Conservation (phyloP, 495 filamentous ascomycete genomes). For the Aspergillus ostianus region DNA sequence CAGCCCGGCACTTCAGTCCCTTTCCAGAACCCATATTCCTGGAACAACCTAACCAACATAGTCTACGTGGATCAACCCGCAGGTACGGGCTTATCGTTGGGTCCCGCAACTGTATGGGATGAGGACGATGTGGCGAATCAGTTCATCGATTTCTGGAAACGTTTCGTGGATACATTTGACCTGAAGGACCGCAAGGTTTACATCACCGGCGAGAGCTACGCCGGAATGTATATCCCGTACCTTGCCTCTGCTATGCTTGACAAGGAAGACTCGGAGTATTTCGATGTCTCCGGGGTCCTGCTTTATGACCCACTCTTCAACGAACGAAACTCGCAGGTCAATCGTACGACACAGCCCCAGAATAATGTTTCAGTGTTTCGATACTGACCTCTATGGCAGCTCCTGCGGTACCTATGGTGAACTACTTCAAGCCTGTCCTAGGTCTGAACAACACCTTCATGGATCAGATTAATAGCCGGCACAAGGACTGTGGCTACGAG, state of each 20-base stretch:
- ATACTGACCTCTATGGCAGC: slow-evolving; percentile 33
- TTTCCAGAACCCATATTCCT: slow-evolving; percentile 63
- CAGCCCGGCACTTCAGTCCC: slow-evolving; percentile 64
- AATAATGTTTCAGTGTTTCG: not conserved
- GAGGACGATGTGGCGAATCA: slow-evolving; percentile 65
- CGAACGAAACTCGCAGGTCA: slow-evolving; percentile 40
- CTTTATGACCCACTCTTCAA: slow-evolving; percentile 69
- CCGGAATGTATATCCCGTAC: slow-evolving; percentile 77
- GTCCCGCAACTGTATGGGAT: slow-evolving; percentile 56
- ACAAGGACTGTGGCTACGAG: slow-evolving; percentile 64
- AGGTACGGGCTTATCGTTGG: slow-evolving; percentile 70
- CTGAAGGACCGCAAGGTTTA: slow-evolving; percentile 64
- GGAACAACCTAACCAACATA: slow-evolving; percentile 74
- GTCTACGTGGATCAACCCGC: slow-evolving; percentile 77
- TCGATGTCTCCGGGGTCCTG: slow-evolving; percentile 63
- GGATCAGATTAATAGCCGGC: slow-evolving; percentile 51
- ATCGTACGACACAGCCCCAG: slow-evolving; percentile 21
- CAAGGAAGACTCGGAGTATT: slow-evolving; percentile 63
- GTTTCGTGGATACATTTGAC: slow-evolving; percentile 66
- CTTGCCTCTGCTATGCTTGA: slow-evolving; percentile 74
- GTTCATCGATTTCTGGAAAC: slow-evolving; percentile 69
- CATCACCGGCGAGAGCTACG: slow-evolving; percentile 69
- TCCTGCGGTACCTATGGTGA: slow-evolving; percentile 58
- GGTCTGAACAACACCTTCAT: slow-evolving; percentile 66
- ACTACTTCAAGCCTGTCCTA: slow-evolving; percentile 61